Evolutionary conservation across 176 grass and related monocot species (phyloP), one percentile per base, ranked within the genome.

Genomic region (Triticum timopheevii): DNA sequence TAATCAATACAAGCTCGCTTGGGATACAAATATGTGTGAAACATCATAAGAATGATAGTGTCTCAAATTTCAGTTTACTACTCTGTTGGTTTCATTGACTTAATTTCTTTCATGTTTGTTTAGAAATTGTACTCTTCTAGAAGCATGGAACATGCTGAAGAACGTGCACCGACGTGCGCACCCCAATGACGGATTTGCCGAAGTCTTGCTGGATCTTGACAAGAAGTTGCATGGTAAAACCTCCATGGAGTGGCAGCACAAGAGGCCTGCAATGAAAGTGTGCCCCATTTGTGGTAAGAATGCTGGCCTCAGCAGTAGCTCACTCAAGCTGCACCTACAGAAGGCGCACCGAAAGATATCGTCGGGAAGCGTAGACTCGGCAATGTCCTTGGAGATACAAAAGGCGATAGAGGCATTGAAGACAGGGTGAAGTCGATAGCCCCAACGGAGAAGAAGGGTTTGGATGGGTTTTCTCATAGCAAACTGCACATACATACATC

Each of bases 241-340:
- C 30, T 96, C 97, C 40, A 98, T 96, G 97, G 92, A 91, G 42
- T 96, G 94, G 97, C 92, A 94, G 61, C 94, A 91, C 44, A 91
- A 86, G 62, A 96, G 54, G 85, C 96, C 96, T 4, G 78, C 82
- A 28, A 94, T 96, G 85, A 93, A 95, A 71, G 92, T 93, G 27
- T 98, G 96, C 69, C 93, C 96, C 52, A 92, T 98, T 47, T 96
- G 96, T 36, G 92, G 92, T 76, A 96, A 93, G 80, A 92, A 88
- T 69, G 93, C 92, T 70, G 96, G 93, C 15, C 92, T 98, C 47
- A 96, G 94, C 82, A 98, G 92, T 82, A 92, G 94, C 71, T 98
- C 97, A 38, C 80, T 98, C 69, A 98, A 96, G 83, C 87, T 98
- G n/a, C 97, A 98, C 83, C 89, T 93, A 75, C 92, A 96, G 68